Evolutionary conservation across 371 early-diverging fungal species (phyloP).

Genomic region (Mortierella sp.): DNA sequence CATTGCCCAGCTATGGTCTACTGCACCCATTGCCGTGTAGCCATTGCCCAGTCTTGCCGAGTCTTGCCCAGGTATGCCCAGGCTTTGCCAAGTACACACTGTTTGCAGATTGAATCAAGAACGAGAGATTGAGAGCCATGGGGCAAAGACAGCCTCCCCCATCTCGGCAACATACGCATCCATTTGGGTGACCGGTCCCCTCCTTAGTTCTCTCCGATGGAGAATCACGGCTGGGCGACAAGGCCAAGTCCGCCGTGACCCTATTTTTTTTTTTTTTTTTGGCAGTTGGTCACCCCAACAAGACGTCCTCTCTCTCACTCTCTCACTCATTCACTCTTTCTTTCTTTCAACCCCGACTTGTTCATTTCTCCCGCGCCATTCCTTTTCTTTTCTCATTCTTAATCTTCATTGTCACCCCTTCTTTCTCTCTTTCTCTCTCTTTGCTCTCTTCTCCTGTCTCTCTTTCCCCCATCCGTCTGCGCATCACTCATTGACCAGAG

Average conservation of each 20-base stretch:
- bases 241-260: background rate
- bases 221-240: background rate
- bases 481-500: too few relatives aligned
- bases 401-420: background rate
- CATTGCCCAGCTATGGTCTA: background rate
- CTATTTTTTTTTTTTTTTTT: background rate
- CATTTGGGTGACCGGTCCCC: background rate
- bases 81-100: too few relatives aligned
- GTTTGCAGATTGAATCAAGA: too few relatives aligned
- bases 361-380: background rate
- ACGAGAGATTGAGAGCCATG: too few relatives aligned
- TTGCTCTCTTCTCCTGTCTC: background rate
- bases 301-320: background rate
- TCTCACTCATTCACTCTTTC: background rate
- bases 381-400: slow-evolving; percentile 1
- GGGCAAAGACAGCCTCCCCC: too few relatives aligned
- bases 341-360: background rate
- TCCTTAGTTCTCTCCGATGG: slow-evolving; percentile 1
- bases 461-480: too few relatives aligned
- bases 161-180: background rate
- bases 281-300: background rate
- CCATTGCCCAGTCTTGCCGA: too few relatives aligned
- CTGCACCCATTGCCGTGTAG: too few relatives aligned
- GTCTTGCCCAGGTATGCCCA: too few relatives aligned
- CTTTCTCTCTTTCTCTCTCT: slow-evolving; percentile 1